Evolutionary conservation across 805 yeast species (phyloP), one percentile per base, ranked within the genome.

Genomic region (Candida ovalis): DNA sequence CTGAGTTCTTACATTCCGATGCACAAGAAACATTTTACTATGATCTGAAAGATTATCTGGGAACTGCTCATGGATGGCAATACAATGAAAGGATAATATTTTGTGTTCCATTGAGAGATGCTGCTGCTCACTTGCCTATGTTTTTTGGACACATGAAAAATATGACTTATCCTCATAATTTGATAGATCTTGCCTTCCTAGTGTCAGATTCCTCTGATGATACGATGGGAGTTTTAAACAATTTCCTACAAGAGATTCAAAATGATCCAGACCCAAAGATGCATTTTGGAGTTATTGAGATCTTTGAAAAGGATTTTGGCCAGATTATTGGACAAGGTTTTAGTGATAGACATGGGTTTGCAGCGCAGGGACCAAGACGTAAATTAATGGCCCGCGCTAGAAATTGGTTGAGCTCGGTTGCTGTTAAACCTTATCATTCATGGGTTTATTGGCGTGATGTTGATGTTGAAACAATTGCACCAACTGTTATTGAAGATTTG

Each of bases 401-500:
- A 65, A 92, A 92, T 67, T 92, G 98, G 98, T 71, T 92, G 39
- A 80, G 90, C 63, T 73, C 92, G 0, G 89, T 86, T 6, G 95
- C 96, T 1, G 67, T 92, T 43, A 84, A 83, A 64, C 97, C 98
- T 1, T 83, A 92, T 64, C 98, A 92, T 64, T 82, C 96, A 7
- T 90, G 91, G 86, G 97, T 92, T 7, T 90, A 91, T 66, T 92
- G 98, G 98, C 76, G 98, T 68, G 98, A 92, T 71, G 96, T 94
- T 12, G 98, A 92, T 67, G 96, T 92, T n/a, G 96, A 91, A 64
- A 83, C 91, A 0, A 81, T 86, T 27, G 96, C 97, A 4, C 76
- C 83, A 1, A 84, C 96, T 1, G 81, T 91, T 51, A 67, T 91
- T 52, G 96, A 91, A 67, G 97, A 91, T 68, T 72, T 91, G 58